phyloP scores from a whole-genome alignment of 148 eudicot species.

The Vaccinium darrowii region DNA sequence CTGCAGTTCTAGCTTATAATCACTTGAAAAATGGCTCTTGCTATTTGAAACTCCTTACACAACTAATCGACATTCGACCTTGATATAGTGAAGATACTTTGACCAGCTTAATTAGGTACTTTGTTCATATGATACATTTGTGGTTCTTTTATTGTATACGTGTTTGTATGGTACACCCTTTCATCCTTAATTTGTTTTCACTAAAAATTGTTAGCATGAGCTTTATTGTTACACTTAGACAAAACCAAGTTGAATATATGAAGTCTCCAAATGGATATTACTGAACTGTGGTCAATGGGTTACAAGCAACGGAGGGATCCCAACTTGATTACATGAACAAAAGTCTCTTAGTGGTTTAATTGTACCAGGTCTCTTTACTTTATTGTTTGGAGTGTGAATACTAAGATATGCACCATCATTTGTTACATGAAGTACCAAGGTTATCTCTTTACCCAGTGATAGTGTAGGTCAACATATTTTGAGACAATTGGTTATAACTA shows the following conservation, averaged over 20 bases:
- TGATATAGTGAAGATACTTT: too few relatives aligned
- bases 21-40: neutral
- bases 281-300: neutral
- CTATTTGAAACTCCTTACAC: neutral
- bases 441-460: neutral
- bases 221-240: neutral
- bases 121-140: too few relatives aligned
- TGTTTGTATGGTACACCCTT: too few relatives aligned
- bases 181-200: neutral
- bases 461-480: neutral
- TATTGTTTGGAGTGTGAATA: neutral
- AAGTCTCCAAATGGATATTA: neutral
- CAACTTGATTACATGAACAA: neutral
- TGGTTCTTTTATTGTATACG: too few relatives aligned
- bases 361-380: neutral
- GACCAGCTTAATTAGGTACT: too few relatives aligned
- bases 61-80: neutral
- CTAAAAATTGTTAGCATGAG: too few relatives aligned
- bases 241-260: neutral
- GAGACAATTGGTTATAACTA: neutral
- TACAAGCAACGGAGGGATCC: neutral
- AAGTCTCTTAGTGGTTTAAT: neutral
- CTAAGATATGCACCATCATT: neutral
- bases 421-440: neutral
- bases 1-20: neutral